Base-by-base conservation (phyloP, 2,329 filamentous ascomycete genomes). In the Ceratocystis cacaofunesta region DNA sequence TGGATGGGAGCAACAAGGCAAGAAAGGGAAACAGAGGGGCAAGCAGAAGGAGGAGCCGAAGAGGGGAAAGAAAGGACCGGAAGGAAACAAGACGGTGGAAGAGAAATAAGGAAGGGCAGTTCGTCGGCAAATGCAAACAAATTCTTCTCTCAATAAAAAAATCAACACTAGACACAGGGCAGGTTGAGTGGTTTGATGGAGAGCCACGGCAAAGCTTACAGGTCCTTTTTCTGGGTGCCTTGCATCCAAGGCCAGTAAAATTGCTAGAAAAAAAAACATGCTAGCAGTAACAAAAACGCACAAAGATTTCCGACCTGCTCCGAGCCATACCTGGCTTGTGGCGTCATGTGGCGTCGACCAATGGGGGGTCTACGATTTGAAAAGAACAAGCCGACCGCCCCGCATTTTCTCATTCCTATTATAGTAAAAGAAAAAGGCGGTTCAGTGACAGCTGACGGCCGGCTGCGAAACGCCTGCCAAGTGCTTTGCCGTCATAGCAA, bases 141-240 rank as follows among this genome's bases (percentile, higher is more conserved):
- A 63, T 64, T 36, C 55, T 63, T 57, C 66, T 65, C 57, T 46
- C 55, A 65, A 52, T 55, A 62, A 62, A 65, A 61, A 74, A 73
- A 73, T 72, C 55, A 64, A 57, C 52, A 63, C 30, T 63, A 22
- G 61, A 52, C 50, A 64, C 52, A 50, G 58, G 48, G 50, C 48
- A 65, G 75, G 32, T 36, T 82, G 80, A 81, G 80, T 78, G 78
- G 78, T 82, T 82, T 81, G 78, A 79, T 78, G 76, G 76, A 77
- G 66, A 57, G 66, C 64, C 66, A 67, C 64, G 65, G 75, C 74
- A 72, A 77, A 77, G 76, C 76, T 78, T 78, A 77, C 70, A 64
- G 75, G 73, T 73, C 73, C 73, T 72, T 73, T 76, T 76, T 69
- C 65, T 69, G 17, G 74, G 72, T 73, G 76, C 76, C 77, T 78